Conservation (phyloP, 192 early-diverging fungal species). For the Rhizophagus sp. region DNA sequence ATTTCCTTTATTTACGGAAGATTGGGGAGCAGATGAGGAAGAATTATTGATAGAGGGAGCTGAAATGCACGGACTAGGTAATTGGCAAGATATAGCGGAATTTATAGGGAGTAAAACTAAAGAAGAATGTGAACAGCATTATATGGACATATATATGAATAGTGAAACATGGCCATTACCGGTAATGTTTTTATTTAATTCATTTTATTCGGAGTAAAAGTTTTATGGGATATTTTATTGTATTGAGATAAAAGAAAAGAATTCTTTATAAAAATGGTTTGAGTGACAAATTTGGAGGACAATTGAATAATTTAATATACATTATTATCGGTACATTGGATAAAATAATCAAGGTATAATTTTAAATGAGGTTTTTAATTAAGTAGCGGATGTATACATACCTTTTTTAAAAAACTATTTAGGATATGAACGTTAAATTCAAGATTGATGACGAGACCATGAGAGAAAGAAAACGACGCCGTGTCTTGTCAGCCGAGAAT, state of each 20-base stretch:
- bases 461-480: slow-evolving; percentile 40
- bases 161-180: slow-evolving; percentile 84
- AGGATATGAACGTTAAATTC: slow-evolving; percentile 73
- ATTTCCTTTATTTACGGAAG: slow-evolving; percentile 86
- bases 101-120: slow-evolving; percentile 90
- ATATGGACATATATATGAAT: slow-evolving; percentile 78
- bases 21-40: slow-evolving; percentile 98
- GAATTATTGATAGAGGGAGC: slow-evolving; percentile 88
- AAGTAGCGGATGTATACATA: background rate
- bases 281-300: background rate
- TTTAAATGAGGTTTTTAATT: background rate
- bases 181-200: slow-evolving; percentile 41
- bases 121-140: slow-evolving; percentile 89
- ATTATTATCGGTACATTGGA: background rate
- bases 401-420: slow-evolving; percentile 10
- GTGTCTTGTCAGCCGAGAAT: slow-evolving; percentile 32
- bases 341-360: background rate
- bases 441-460: slow-evolving; percentile 53
- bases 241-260: background rate
- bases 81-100: slow-evolving; percentile 94
- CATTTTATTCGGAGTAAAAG: background rate
- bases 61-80: slow-evolving; percentile 92
- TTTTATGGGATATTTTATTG: background rate
- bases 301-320: background rate
- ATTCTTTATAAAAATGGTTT: background rate